phyloP scores from a whole-genome alignment of 306 rosid species.

The Vigna hirtella region DNA sequence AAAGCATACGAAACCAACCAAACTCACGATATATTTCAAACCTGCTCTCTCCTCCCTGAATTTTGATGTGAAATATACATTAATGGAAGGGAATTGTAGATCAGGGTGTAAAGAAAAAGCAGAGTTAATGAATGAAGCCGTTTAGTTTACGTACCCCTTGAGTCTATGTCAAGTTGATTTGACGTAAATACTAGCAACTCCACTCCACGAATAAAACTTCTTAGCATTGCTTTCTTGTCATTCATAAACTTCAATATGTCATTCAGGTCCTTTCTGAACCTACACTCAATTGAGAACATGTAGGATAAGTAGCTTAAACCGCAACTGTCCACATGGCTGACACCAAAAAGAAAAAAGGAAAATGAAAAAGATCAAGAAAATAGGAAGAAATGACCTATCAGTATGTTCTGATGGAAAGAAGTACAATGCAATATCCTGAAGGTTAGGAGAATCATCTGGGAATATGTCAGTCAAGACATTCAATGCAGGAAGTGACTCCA shows the following conservation, averaged over 20 bases:
- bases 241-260: slow-evolving; percentile 62
- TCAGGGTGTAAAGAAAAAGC: neutral
- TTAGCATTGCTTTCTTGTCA: slow-evolving; percentile 56
- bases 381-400: slow-evolving; percentile 59
- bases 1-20: no score
- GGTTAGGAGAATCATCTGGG: slow-evolving; percentile 52
- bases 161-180: slow-evolving; percentile 53
- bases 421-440: slow-evolving; percentile 72
- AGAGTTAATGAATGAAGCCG: slow-evolving; percentile 10
- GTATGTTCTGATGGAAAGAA: slow-evolving; percentile 58
- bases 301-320: slow-evolving; percentile 24
- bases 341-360: neutral
- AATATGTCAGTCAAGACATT: slow-evolving; percentile 55
- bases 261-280: slow-evolving; percentile 50
- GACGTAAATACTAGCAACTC: slow-evolving; percentile 75
- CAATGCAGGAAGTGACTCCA: slow-evolving; percentile 53
- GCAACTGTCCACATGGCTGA: neutral
- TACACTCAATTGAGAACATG: slow-evolving; percentile 45
- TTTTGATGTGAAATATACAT: neutral
- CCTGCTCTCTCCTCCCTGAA: slow-evolving; percentile 10
- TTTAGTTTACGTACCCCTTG: slow-evolving; percentile 55
- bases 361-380: neutral
- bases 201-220: slow-evolving; percentile 55
- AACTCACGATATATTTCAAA: neutral
- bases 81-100: neutral